Percentiles rank a stretch among this genome's conserved stretches.
Evolutionary conservation across 2,329 filamentous ascomycete genomes (phyloP).

Genomic region (Lecanicillium sp.): DNA sequence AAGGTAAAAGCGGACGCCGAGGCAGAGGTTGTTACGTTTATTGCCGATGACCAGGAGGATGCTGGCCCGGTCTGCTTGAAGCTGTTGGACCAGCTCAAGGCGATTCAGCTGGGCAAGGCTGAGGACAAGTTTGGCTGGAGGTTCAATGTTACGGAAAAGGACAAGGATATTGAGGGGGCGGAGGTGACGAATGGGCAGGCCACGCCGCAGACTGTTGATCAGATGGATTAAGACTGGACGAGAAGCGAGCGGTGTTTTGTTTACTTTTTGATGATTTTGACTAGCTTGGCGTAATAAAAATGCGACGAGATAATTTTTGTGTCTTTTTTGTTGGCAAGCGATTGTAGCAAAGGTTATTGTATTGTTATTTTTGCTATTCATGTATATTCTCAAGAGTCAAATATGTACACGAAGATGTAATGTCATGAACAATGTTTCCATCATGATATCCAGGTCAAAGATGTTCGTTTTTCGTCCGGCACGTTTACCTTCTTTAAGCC

Average conservation of each 20-base stretch:
- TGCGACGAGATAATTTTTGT: too few relatives aligned
- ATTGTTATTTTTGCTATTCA: too few relatives aligned
- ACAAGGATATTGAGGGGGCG: constrained; percentile 30
- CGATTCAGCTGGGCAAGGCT: constrained; percentile 74
- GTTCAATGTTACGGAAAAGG: constrained; percentile 33
- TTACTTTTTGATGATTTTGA: too few relatives aligned
- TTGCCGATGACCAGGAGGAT: constrained; percentile 50
- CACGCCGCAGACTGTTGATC: constrained; percentile 20
- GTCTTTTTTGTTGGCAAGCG: too few relatives aligned
- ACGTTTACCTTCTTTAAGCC: too few relatives aligned
- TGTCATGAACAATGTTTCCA: too few relatives aligned
- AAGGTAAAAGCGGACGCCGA: constrained; percentile 28
- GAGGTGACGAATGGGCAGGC: constrained; percentile 13
- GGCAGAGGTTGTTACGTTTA: constrained; percentile 46
- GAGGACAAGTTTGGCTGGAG: constrained; percentile 74
- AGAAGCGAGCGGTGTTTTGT: neutral
- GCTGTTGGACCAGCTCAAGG: constrained; percentile 69
- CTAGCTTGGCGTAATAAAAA: too few relatives aligned
- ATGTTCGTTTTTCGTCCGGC: too few relatives aligned
- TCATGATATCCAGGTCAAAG: too few relatives aligned
- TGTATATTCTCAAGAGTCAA: too few relatives aligned
- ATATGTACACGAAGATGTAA: too few relatives aligned
- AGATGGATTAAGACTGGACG: constrained; percentile 20
- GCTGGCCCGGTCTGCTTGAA: constrained; percentile 66
- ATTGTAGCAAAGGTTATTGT: too few relatives aligned